These are phyloP conservation scores for Penicillium sp. DNA, from an alignment of 2,329 filamentous ascomycete species.

Conservation along the genomic window DNA sequence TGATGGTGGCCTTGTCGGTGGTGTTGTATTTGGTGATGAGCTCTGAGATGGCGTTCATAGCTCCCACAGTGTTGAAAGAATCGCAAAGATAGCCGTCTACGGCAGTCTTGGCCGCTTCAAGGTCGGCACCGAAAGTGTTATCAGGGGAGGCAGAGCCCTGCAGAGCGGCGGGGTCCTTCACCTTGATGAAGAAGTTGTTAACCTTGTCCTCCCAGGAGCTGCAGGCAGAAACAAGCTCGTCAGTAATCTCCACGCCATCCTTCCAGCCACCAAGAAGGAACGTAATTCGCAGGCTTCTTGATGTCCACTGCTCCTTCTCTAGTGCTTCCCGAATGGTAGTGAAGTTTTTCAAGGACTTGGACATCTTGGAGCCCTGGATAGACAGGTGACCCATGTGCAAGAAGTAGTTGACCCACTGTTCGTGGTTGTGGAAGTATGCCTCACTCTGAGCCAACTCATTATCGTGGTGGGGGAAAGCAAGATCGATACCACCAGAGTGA, in stretches of 20 bases:
- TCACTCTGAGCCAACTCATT: slow-evolving; percentile 90
- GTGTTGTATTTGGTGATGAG: slow-evolving; percentile 77
- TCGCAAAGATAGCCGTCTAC: slow-evolving; percentile 70
- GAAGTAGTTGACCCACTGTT: slow-evolving; percentile 93
- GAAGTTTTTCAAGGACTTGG: slow-evolving; percentile 93
- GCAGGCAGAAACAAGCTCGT: slow-evolving; percentile 73
- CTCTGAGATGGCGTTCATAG: slow-evolving; percentile 75
- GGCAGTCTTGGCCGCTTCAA: slow-evolving; percentile 57
- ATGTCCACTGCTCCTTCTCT: slow-evolving; percentile 66
- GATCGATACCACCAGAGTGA: slow-evolving; percentile 87
- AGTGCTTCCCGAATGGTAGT: slow-evolving; percentile 87
- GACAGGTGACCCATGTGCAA: slow-evolving; percentile 91
- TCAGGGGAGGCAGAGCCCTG: slow-evolving; percentile 25
- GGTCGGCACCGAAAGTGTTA: slow-evolving; percentile 46
- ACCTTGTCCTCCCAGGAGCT: slow-evolving; percentile 78
- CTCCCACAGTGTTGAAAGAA: slow-evolving; percentile 82
- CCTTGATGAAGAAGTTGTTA: slow-evolving; percentile 67
- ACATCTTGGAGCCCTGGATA: slow-evolving; percentile 93
- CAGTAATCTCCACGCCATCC: slow-evolving; percentile 86
- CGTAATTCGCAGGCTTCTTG: slow-evolving; percentile 77
- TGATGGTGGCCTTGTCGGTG: slow-evolving; percentile 47
- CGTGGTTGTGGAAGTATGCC: slow-evolving; percentile 65
- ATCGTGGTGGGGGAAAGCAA: slow-evolving; percentile 89
- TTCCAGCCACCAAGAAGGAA: slow-evolving; percentile 89
- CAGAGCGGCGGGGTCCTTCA: slow-evolving; percentile 47